Percentiles rank a stretch among this genome's conserved stretches.
phyloP scores from a whole-genome alignment of 768 basidiomycete genomes.

The Ramaria rubella region DNA sequence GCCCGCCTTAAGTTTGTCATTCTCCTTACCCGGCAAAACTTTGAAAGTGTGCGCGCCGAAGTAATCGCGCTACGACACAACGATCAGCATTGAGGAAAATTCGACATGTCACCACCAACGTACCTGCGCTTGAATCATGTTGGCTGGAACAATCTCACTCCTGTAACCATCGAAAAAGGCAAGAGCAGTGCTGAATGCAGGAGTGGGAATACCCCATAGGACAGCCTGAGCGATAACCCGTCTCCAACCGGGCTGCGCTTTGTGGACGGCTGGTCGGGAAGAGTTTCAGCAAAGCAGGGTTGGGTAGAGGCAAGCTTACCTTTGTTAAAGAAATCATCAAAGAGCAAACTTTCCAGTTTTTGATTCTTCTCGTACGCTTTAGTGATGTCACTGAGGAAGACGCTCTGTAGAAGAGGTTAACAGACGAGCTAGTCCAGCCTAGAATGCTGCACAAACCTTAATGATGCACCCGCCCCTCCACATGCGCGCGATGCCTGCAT shows the following conservation, averaged over 20 bases:
- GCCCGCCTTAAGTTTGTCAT: conserved; percentile 67
- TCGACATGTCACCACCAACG: conserved; percentile 11
- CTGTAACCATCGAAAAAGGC: conserved; percentile 99
- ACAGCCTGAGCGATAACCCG: conserved; percentile 93
- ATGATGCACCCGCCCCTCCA: conserved; percentile 99
- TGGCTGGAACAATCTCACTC: conserved; percentile 90
- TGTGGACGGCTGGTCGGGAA: conserved; percentile 62
- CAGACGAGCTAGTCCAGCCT: not conserved
- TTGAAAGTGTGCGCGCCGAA: conserved; percentile 99
- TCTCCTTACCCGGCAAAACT: conserved; percentile 88
- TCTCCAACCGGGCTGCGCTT: conserved; percentile 96
- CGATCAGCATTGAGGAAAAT: not conserved
- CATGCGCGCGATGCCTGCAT: conserved; percentile 96
- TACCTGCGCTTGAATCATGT: conserved; percentile 90
- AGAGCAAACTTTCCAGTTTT: conserved; percentile 84
- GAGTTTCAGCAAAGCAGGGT: conserved; percentile 7
- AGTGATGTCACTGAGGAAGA: conserved; percentile 92
- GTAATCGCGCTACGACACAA: conserved; percentile 72
- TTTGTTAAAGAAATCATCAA: conserved; percentile 97
- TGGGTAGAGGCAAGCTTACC: conserved; percentile 34
- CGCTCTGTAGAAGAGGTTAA: conserved; percentile 41
- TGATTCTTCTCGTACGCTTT: conserved; percentile 81
- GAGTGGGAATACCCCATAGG: conserved; percentile 96
- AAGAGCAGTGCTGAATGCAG: conserved; percentile 95
- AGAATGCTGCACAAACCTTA: conserved; percentile 46